Base-by-base conservation (phyloP, 2,329 filamentous ascomycete genomes). In the Cercospora zeae-maydis region DNA sequence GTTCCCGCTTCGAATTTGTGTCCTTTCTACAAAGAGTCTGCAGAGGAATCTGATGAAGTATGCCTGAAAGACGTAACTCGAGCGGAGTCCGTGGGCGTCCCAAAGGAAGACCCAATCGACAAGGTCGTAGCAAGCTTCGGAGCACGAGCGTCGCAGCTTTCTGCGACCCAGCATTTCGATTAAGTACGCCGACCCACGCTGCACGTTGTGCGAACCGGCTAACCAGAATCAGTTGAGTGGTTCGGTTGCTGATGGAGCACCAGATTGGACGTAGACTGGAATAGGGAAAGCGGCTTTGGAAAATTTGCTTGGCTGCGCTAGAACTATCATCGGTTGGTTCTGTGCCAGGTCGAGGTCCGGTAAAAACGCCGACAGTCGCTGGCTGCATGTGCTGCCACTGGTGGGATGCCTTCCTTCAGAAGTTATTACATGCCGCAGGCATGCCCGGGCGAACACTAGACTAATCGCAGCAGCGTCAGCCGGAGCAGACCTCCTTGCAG, bases 141-240 rank as follows among this genome's bases (percentile, higher is more conserved):
- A 30, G 54, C 60, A 54, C 60, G 54, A 58, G 60, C 54, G 37
- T 34, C 10, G 54, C 34, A 42, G 37, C 39, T 58, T 58, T 58
- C 60, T 53, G 58, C 57, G 57, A 52, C 62, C 30, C 57, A 60
- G 54, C 52, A 33, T 52, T 63, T 59, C 60, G 57, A 56, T 56
- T 60, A 60, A 63, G 62, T 63, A 63, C 62, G 42, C 42, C 42
- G 58, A 27, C 58, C 33, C 27, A 31, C 58, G 49, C 36, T 55
- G 52, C 36, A 55, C 21, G 27, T 47, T 16, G 58, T 27, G 49
- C 21, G 49, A 45, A 36, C 34, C 49, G 51, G 4, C 37, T 45
- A 61, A 55, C 49, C 58, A 51, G 55, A 61, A 61, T 61, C 33
- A 33, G 49, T 34, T 53, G 33, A 37, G 49, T 52, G 31, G 33